Evolutionary conservation across 2,329 filamentous ascomycete genomes (phyloP).

Genomic region (Conoideocrella luteorostrata): DNA sequence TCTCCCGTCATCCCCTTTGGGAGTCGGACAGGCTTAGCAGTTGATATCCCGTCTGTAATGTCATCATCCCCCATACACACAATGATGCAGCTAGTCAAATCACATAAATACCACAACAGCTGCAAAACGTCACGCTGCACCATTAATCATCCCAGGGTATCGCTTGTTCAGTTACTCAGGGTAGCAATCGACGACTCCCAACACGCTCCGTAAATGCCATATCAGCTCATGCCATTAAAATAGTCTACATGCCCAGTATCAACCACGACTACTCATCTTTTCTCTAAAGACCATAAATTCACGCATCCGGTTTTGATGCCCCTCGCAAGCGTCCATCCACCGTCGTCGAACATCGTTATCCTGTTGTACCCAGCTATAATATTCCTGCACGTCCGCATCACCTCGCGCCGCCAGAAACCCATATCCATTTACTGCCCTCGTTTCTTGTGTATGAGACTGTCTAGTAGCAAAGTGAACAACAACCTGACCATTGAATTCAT

Average conservation of each 20-base stretch:
- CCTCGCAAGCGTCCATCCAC: slow-evolving; percentile 54
- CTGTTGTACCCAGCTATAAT: slow-evolving; percentile 54
- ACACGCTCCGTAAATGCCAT: background rate
- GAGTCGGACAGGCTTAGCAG: too few species aligned
- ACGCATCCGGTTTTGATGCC: slow-evolving; percentile 52
- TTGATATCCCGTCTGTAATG: too few species aligned
- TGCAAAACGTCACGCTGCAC: too few species aligned
- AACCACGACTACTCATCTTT: slow-evolving; percentile 27
- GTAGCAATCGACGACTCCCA: background rate
- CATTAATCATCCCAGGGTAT: background rate
- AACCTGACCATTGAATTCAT: slow-evolving; percentile 44
- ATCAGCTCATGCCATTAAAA: background rate
- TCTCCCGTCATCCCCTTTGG: too few species aligned
- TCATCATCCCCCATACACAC: too few species aligned
- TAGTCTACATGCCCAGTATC: slow-evolving; percentile 1
- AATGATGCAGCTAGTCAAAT: too few species aligned
- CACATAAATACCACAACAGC: too few species aligned
- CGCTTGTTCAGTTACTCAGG: background rate
- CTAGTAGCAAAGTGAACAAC: slow-evolving; percentile 50
- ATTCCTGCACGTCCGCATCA: slow-evolving; percentile 46
- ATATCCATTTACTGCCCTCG: slow-evolving; percentile 35
- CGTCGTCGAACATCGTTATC: slow-evolving; percentile 56
- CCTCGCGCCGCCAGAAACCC: slow-evolving; percentile 37
- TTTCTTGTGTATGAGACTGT: slow-evolving; percentile 34
- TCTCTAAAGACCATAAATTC: slow-evolving; percentile 47